A percentile compares a stretch with the other conserved stretches of the same genome.
Conservation (phyloP, 306 rosid genomes). For the Psophocarpus tetragonolobus region DNA sequence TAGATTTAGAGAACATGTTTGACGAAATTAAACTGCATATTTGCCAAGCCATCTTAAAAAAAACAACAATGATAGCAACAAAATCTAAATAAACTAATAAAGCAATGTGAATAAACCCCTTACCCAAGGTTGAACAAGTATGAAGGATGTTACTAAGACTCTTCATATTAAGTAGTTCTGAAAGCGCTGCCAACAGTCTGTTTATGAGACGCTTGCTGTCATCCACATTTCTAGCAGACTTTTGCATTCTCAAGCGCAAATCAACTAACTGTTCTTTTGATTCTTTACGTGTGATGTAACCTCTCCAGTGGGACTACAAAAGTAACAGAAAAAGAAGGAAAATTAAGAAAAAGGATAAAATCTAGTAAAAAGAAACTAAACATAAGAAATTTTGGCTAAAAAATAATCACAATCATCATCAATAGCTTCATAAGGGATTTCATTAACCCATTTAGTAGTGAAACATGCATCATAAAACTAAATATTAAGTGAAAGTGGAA, state of each 20-base stretch:
- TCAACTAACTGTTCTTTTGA: conserved; percentile 64
- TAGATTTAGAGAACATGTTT: conserved; percentile 1
- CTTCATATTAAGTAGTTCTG: conserved; percentile 45
- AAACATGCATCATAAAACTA: background rate
- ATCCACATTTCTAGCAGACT: conserved; percentile 76
- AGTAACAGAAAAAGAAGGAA: background rate
- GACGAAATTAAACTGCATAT: conserved; percentile 10
- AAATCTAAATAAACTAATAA: background rate
- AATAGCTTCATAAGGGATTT: background rate
- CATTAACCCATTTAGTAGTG: background rate
- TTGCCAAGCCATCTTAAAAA: background rate
- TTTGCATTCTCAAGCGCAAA: conserved; percentile 67
- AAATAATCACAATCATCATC: background rate
- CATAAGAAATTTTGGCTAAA: background rate
- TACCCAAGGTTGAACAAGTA: conserved; percentile 83
- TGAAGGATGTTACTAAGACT: conserved; percentile 53
- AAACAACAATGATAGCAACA: background rate
- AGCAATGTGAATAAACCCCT: conserved; percentile 16
- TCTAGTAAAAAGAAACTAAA: background rate
- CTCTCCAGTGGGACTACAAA: conserved; percentile 81
- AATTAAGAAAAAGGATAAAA: background rate
- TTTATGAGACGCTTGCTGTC: conserved; percentile 82
- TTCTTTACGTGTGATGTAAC: conserved; percentile 65
- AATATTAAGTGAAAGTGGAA: background rate
- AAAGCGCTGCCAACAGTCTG: conserved; percentile 47